Conservation (phyloP, 2,329 filamentous ascomycete genomes). For the Claviceps pusilla region DNA sequence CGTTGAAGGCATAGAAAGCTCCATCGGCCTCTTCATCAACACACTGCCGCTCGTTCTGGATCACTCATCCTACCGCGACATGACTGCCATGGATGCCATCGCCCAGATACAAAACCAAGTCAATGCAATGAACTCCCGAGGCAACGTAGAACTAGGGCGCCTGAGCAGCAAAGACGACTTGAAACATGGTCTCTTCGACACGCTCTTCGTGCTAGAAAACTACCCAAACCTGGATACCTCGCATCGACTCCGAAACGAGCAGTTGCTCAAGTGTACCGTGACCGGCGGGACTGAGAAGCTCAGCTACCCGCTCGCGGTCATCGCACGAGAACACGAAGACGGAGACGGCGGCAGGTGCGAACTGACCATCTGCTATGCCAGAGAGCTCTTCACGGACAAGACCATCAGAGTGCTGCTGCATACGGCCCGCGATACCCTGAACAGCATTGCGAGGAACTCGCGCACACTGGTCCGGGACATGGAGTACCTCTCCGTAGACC, state of each 20-base stretch:
- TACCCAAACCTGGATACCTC: background rate
- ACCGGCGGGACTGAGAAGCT: background rate
- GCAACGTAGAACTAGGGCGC: background rate
- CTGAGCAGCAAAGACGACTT: background rate
- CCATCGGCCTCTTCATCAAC: slow-evolving; percentile 1
- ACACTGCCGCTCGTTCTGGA: background rate
- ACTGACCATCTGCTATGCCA: slow-evolving; percentile 1
- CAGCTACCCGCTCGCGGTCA: background rate
- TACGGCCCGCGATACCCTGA: background rate
- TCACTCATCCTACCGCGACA: background rate
- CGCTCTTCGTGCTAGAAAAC: slow-evolving; percentile 1
- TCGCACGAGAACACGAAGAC: background rate
- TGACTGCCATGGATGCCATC: background rate
- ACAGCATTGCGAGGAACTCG: background rate
- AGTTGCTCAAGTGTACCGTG: background rate
- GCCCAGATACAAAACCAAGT: background rate
- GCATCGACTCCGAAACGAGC: background rate
- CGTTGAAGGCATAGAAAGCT: background rate
- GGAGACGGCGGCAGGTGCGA: background rate
- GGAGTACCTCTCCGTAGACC: background rate
- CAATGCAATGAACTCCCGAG: background rate
- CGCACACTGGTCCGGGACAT: background rate
- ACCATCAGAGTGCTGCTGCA: background rate
- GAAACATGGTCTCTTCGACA: slow-evolving; percentile 1
- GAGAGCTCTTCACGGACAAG: background rate